Conservation (phyloP, 2,329 filamentous ascomycete genomes). For the Nectriaceae sp. region DNA sequence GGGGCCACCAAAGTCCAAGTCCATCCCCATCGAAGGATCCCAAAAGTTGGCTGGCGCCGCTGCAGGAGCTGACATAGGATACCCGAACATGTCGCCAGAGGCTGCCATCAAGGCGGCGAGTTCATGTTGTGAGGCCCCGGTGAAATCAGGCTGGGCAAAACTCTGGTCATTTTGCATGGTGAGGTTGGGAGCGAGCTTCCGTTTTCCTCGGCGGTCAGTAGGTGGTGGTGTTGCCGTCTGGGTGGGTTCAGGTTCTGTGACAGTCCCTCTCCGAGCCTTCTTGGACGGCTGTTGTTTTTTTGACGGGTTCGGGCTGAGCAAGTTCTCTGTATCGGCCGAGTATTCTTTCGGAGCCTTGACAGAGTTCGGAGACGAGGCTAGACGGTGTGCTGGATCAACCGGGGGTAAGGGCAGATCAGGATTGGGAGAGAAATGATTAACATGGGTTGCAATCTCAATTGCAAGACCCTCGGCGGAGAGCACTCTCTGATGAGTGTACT, state of each 20-base stretch:
- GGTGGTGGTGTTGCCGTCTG: constrained; percentile 64
- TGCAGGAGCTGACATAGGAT: constrained; percentile 60
- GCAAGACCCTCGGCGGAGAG: constrained; percentile 52
- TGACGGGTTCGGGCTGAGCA: constrained; percentile 30
- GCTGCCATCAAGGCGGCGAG: constrained; percentile 49
- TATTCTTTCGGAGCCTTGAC: constrained; percentile 35
- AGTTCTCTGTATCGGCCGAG: constrained; percentile 29
- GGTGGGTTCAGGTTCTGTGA: constrained; percentile 38
- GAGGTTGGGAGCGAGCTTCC: constrained; percentile 56
- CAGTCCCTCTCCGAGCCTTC: constrained; percentile 46
- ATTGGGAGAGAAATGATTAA: constrained; percentile 59
- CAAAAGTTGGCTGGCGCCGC: constrained; percentile 56
- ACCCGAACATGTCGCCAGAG: constrained; percentile 58
- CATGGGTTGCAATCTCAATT: constrained; percentile 60
- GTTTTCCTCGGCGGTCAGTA: constrained; percentile 55
- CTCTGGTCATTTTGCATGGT: constrained; percentile 61
- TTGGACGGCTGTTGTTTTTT: constrained; percentile 39
- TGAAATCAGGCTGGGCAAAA: constrained; percentile 54
- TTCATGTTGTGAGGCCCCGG: constrained; percentile 49
- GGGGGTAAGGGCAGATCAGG: constrained; percentile 57
- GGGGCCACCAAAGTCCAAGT: constrained; percentile 56
- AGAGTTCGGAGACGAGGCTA: constrained; percentile 59
- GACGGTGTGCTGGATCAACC: constrained; percentile 58
- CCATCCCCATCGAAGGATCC: constrained; percentile 62
- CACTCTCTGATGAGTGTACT: constrained; percentile 48